These are phyloP conservation scores for Ogataea chonburiensis DNA, from an alignment of 805 yeast genomes.

Conservation along the genomic window DNA sequence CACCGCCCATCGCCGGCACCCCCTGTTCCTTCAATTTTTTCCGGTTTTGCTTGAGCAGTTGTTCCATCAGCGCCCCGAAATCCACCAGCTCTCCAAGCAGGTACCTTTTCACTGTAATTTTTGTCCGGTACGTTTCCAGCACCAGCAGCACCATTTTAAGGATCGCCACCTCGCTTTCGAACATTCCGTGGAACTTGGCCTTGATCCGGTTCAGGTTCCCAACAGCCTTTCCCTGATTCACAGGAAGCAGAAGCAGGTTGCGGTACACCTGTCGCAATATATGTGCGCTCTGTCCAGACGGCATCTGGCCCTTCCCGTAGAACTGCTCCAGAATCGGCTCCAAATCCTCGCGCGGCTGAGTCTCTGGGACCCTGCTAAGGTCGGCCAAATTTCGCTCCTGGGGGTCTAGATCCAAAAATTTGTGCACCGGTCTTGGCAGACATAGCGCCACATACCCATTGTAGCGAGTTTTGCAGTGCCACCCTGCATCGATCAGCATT, in stretches of 20 bases:
- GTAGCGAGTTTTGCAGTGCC: conserved; percentile 54
- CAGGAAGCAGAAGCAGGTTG: conserved; percentile 30
- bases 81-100: conserved; percentile 61
- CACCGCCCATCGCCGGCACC: not conserved
- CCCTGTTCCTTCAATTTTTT: conserved; percentile 22
- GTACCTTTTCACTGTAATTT: conserved; percentile 60
- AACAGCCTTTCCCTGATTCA: conserved; percentile 30
- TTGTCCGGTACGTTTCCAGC: conserved; percentile 58
- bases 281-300: conserved; percentile 22
- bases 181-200: conserved; percentile 46
- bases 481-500: conserved; percentile 74
- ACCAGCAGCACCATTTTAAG: conserved; percentile 51
- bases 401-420: conserved; percentile 19
- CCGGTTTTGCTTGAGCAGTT: conserved; percentile 46
- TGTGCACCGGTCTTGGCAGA: conserved; percentile 25
- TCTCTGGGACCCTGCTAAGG: conserved; percentile 12
- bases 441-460: conserved; percentile 38
- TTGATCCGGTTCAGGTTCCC: conserved; percentile 50
- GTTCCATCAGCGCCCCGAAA: conserved; percentile 51
- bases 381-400: conserved; percentile 6
- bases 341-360: conserved; percentile 19
- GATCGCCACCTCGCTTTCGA: conserved; percentile 52
- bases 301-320: conserved; percentile 27
- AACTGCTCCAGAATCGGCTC: conserved; percentile 26
- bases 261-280: conserved; percentile 28